Conservation (phyloP, 805 yeast genomes). For the Candida ascalaphidarum region DNA sequence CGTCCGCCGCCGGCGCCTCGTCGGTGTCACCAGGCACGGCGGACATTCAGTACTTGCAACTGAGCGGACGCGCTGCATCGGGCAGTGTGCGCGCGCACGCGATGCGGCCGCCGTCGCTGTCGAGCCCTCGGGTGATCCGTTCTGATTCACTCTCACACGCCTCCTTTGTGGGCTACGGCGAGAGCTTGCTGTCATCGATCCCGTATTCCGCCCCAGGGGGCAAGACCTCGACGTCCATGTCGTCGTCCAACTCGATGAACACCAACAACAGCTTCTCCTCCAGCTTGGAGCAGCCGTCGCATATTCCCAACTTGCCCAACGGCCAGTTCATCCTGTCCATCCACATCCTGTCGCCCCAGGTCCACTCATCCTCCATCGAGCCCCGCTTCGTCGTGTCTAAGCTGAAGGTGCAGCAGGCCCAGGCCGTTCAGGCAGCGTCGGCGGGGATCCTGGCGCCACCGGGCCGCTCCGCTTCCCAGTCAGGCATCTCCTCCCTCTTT, state of each 20-base stretch:
- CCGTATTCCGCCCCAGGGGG: slow-evolving; percentile 74
- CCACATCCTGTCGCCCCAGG: slow-evolving; percentile 64
- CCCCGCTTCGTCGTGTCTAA: slow-evolving; percentile 80
- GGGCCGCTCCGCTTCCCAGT: slow-evolving; percentile 35
- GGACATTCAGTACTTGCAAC: too few relatives aligned
- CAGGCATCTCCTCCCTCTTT: slow-evolving; percentile 45
- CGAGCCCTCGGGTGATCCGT: slow-evolving; percentile 35
- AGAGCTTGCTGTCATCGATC: slow-evolving; percentile 47
- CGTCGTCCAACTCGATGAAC: slow-evolving; percentile 29
- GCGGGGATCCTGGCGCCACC: slow-evolving; percentile 17
- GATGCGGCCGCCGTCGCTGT: too few relatives aligned
- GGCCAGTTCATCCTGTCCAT: slow-evolving; percentile 55
- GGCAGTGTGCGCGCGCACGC: too few relatives aligned
- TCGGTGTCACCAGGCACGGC: too few relatives aligned
- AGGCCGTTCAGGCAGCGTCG: slow-evolving; percentile 30
- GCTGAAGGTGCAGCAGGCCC: slow-evolving; percentile 55
- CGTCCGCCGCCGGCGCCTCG: too few relatives aligned
- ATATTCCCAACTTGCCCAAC: slow-evolving; percentile 44
- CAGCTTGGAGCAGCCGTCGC: slow-evolving; percentile 14
- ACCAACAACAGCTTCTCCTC: slow-evolving; percentile 18
- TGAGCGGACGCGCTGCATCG: too few relatives aligned
- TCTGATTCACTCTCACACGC: slow-evolving; percentile 32
- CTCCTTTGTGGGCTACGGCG: slow-evolving; percentile 28
- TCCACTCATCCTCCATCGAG: slow-evolving; percentile 55
- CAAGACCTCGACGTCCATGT: slow-evolving; percentile 7